These are phyloP conservation scores for sorghum (Sorghum bicolor) DNA, from an alignment of 176 grass and related monocot genomes.

Conservation along the genomic window Sorghum_bicolor_NCBIv3 NC_012876.2:1908501-1909000, in stretches of 20 bases:
- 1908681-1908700: constrained; percentile 50
- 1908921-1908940: constrained; percentile 38
- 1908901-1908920: constrained; percentile 25
- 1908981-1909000: background rate
- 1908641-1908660: constrained; percentile 28
- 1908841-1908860: constrained; percentile 47
- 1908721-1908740: constrained; percentile 53
- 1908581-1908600: constrained; percentile 40
- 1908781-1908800: background rate
- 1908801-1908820: background rate
- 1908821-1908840: background rate
- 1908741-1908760: constrained; percentile 32
- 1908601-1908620: constrained; percentile 36
- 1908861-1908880: constrained; percentile 24
- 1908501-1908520: constrained; percentile 76
- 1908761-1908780: background rate
- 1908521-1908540: constrained; percentile 27
- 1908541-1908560: constrained; percentile 23
- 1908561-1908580: constrained; percentile 47
- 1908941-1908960: constrained; percentile 49
- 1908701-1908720: constrained; percentile 20
- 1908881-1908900: constrained; percentile 12
- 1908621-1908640: constrained; percentile 15
- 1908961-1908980: constrained; percentile 5
- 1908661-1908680: constrained; percentile 59